Evolutionary conservation across 345 rosid genomes (phyloP), one percentile per base, ranked within the genome.

Genomic region (Aquilaria yunnanensis): DNA sequence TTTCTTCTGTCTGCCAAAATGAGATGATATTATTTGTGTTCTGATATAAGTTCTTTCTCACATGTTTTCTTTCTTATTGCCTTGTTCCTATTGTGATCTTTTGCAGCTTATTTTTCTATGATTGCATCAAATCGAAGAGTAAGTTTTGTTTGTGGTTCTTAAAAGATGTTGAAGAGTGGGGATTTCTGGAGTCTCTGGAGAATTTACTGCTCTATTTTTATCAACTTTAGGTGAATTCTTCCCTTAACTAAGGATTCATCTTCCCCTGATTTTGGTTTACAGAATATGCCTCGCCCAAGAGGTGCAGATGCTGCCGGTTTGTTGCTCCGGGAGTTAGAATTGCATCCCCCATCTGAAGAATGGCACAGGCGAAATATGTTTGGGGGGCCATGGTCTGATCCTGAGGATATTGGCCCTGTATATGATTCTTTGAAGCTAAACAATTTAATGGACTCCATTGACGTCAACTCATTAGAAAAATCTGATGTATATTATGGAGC

Each of bases 221-320:
- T 51, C 34, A 8, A 14, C 29, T 54, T 43, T 54, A 10, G 52
- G 43, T 37, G 43, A 37, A 37, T 52, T 59, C 33, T 48, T 31
- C 13, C 23, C 23, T 23, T 23, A 23, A 23, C 23, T 23, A 23
- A 23, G 23, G 23, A 23, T 23, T 23, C 23, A 23, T 62, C 14
- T 57, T 41, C 13, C 32, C 54, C 13, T 47, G 29, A 75, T 63
- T 68, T 70, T 60, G 68, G 69, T 63, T 32, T 31, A 57, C 80
- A 95, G 99, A 91, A 87, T 74, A 95, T 95, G 99, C 99, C 99
- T 62, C 83, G 96, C 61, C 99, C 97, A 56, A 85, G 97, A 78
- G 99, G 97, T 73, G 97, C 96, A 34, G 99, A 95, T 84, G 97
- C 96, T 55, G 99, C 99, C 65, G 99, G 97, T 56, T 80, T 95